Conservation (phyloP, 2,329 filamentous ascomycete genomes). For the Claviceps sp. region DNA sequence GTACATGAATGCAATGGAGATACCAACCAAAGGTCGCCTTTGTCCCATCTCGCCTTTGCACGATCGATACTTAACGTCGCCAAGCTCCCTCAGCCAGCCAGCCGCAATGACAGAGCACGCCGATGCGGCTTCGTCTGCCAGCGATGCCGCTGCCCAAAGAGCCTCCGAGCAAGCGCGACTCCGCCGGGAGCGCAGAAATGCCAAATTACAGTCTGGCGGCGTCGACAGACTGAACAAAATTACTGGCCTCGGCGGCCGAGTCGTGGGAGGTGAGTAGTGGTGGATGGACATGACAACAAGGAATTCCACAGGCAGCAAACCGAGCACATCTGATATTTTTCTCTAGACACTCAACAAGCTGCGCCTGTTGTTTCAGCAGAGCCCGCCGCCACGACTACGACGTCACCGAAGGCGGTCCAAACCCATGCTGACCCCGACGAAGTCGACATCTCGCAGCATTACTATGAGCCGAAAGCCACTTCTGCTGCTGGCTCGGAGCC, state of each 20-base stretch:
- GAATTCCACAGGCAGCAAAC: not conserved
- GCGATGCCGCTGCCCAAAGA: conserved; percentile 30
- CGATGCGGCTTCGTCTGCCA: conserved; percentile 14
- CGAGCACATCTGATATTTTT: not conserved
- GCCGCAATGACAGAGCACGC: conserved; percentile 26
- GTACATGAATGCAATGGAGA: no score
- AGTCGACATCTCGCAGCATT: conserved; percentile 66
- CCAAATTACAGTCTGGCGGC: conserved; percentile 62
- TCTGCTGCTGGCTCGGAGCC: conserved; percentile 16
- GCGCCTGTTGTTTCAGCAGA: not conserved
- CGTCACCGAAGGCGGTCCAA: not conserved
- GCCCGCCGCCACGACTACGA: not conserved
- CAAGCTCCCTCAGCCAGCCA: not conserved
- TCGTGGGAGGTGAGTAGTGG: conserved; percentile 17
- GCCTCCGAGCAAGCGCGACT: conserved; percentile 55
- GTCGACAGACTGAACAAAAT: conserved; percentile 61
- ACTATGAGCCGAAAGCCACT: conserved; percentile 40
- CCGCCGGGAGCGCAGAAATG: conserved; percentile 66
- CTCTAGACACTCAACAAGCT: conserved; percentile 4
- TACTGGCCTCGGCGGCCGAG: conserved; percentile 47
- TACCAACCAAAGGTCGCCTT: no score
- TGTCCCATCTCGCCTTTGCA: not conserved
- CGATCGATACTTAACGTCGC: not conserved
- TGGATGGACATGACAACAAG: not conserved
- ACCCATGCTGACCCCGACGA: conserved; percentile 53